Percentiles rank a stretch among this genome's conserved stretches.
phyloP scores from a whole-genome alignment of 805 yeast species.

The Yueomyces sinensis region DNA sequence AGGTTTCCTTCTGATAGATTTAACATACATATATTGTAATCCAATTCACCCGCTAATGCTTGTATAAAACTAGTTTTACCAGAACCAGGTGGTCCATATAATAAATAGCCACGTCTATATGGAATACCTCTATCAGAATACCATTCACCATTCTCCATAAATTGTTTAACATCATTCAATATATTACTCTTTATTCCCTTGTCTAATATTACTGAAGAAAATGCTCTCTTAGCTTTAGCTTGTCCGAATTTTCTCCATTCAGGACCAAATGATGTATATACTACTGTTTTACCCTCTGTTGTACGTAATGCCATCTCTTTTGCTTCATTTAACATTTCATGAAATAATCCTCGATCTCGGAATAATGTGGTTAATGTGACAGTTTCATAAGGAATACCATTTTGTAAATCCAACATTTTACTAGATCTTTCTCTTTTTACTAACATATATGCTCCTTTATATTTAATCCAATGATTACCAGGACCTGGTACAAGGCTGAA shows the following conservation, averaged over 20 bases:
- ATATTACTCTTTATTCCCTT: constrained; percentile 55
- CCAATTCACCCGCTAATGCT: constrained; percentile 92
- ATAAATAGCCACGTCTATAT: constrained; percentile 82
- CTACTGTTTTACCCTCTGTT: constrained; percentile 86
- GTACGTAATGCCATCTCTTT: constrained; percentile 66
- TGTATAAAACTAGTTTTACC: constrained; percentile 95
- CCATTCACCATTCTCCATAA: constrained; percentile 74
- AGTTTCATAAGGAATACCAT: constrained; percentile 92
- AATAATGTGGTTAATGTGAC: constrained; percentile 86
- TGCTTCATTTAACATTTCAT: constrained; percentile 68
- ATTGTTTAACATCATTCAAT: constrained; percentile 63
- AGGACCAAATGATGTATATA: constrained; percentile 92
- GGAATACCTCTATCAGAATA: constrained; percentile 96
- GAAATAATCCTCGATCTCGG: constrained; percentile 60
- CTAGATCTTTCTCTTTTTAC: constrained; percentile 87
- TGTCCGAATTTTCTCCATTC: constrained; percentile 98
- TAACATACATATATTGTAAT: constrained; percentile 87
- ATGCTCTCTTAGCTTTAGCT: constrained; percentile 74
- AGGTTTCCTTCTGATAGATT: constrained; percentile 82
- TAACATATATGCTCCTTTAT: constrained; percentile 77
- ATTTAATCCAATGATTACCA: constrained; percentile 78
- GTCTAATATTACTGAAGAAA: constrained; percentile 81
- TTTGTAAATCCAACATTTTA: constrained; percentile 73
- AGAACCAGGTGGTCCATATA: constrained; percentile 96
- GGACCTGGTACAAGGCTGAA: constrained; percentile 95